Evolutionary conservation across 164 flowering plant species (phyloP), one percentile per base, ranked within the genome.

Genomic region (Nymphaea thermarum): DNA sequence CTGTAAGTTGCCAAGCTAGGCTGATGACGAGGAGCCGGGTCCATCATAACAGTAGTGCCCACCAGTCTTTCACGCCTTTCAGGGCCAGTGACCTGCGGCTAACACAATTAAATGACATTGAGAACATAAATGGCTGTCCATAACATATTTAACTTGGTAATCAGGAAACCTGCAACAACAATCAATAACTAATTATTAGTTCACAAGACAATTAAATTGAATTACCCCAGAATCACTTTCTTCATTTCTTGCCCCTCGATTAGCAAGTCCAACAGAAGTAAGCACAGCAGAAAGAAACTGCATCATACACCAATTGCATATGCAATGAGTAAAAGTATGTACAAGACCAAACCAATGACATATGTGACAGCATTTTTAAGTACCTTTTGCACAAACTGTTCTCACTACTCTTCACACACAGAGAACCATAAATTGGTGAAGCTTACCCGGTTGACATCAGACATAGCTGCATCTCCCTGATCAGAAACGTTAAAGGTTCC

Each of bases 221-320:
- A 2, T 76, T 84, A 88, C 98, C 89, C 81, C 70, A 45, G 69
- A 67, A 74, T 79, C 81, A 62, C 71, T 75, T 71, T 79, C 89
- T 71, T 81, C 86, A 78, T 64, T 71, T 68, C 82, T 79, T 73
- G 74, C 75, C 66, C 82, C 87, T 42, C 57, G 2, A 69, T 76
- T 75, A 61, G 79, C 15, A n/a, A 84, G 43, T 70, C 97, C 97
- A 73, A 91, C 68, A 65, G 98, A 88, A 68, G 84, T 77, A 12
- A 94, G 86, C 73, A 93, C 85, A 73, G 93, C 87, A 16, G 98
- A 88, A 43, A 94, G 75, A 72, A 91, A 78, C 97, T 94, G 82
- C 44, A 36, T 18, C 36, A 66, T 44, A 53, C 41, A 67, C 4
- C 7, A 12, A 47, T 47, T 60, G 66, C 16, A 68, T 11, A 74